Base-by-base conservation (phyloP, 176 grass and related monocot species). In the Musa acuminata region DNA sequence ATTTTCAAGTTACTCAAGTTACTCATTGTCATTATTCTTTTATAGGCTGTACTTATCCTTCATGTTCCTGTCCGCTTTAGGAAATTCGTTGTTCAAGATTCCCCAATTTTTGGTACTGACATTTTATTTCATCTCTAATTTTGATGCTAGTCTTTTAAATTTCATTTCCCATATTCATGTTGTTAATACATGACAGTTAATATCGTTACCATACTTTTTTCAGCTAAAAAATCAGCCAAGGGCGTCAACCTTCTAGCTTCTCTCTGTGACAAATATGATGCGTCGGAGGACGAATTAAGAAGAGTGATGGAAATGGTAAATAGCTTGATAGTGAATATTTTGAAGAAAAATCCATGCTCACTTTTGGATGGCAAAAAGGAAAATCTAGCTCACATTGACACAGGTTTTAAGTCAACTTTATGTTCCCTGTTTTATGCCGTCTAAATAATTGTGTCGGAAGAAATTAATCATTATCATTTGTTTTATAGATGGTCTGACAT, bases 241-340 rank as follows among this genome's bases (percentile, higher is more conserved):
- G 90, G 95, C 65, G 85, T 99, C 53, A 81, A 87, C 72, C 52
- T 99, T 80, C 64, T 99, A 82, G 81, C 88, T 57, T 99, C 90
- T 75, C 78, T 99, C 9, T 94, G 90, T 78, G 84, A 94, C 67
- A 99, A 89, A 77, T 89, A 89, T 77, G 84, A 87, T 69, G 91
- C 90, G 0, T 94, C 90, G 57, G 95, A 99, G 85, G 90, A 99
- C 77, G 90, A 99, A 62, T 74, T 94, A 80, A 89, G 84, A 75
- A 93, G 82, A 82, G 71, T 81, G 64, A 43, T 99, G 73, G 86
- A 99, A 74, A 99, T 79, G 82, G 85, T 86, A 66, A 89, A 89
- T 58, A 81, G 69, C 72, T 79, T 99, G 77, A 89, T 99, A 72
- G 72, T 82, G 78, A 84, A 86, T 82, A 88, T 94, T 80, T 79